Evolutionary conservation across 163 green algal genomes (phyloP).

Genomic region (Coccomyxa subellipsoidea): DNA sequence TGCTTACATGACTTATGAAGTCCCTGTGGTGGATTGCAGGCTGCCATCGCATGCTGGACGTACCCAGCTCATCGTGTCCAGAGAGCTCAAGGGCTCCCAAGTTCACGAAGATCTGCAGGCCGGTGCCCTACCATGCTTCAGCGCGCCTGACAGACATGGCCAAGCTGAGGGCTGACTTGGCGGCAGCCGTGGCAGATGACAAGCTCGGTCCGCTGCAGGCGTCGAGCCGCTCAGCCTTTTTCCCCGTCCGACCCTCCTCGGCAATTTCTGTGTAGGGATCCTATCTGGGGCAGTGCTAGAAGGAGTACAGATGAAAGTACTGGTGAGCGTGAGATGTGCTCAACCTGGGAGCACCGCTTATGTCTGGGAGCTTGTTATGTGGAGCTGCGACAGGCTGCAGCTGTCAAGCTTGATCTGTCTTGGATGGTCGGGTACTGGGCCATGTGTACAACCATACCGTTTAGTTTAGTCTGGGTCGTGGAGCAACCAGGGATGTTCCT

Average conservation of each 20-base stretch:
- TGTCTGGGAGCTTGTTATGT: too few species aligned
- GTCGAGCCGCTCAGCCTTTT: neutral
- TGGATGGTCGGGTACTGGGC: too few species aligned
- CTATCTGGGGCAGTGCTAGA: neutral
- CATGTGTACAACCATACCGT: neutral
- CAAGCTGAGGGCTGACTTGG: conserved; percentile 15
- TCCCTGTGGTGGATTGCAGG: neutral
- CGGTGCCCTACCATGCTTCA: conserved; percentile 19
- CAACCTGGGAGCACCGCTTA: neutral
- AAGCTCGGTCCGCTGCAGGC: neutral
- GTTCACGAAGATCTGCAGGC: conserved; percentile 25
- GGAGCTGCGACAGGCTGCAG: too few species aligned
- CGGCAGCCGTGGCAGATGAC: conserved; percentile 2
- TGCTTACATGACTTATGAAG: too few species aligned
- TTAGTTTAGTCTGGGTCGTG: neutral
- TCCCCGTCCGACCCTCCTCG: neutral
- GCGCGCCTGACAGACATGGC: conserved; percentile 14
- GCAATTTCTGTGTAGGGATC: neutral
- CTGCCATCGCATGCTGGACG: neutral
- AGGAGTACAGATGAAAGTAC: neutral
- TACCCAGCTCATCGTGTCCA: neutral
- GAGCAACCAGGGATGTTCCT: neutral
- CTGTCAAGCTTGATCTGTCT: too few species aligned
- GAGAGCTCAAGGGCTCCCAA: conserved; percentile 5
- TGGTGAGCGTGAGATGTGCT: neutral